These are phyloP conservation scores for Cercospora sojina DNA, from an alignment of 2,329 filamentous ascomycete genomes.

Conservation along the genomic window DNA sequence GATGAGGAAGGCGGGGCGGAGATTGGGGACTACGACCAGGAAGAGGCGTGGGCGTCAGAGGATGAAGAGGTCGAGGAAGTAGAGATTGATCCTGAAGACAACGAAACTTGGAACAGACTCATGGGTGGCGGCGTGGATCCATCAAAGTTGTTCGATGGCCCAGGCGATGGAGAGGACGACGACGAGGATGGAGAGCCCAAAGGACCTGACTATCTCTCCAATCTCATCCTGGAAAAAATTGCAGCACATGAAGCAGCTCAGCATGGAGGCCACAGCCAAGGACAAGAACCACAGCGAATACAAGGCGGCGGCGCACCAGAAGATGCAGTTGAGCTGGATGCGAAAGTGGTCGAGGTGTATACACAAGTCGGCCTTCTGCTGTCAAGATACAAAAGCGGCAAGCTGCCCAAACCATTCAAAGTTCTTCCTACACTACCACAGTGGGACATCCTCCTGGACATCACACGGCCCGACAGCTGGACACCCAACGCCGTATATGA, in stretches of 20 bases:
- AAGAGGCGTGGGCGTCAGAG: slow-evolving; percentile 72
- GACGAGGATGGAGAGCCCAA: slow-evolving; percentile 34
- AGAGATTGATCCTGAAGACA: slow-evolving; percentile 83
- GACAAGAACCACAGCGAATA: slow-evolving; percentile 58
- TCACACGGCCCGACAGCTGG: slow-evolving; percentile 78
- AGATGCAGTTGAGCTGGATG: slow-evolving; percentile 81
- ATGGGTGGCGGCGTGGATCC: slow-evolving; percentile 69
- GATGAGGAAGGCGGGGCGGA: slow-evolving; percentile 56
- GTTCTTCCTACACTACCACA: slow-evolving; percentile 88
- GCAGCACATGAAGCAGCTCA: slow-evolving; percentile 79
- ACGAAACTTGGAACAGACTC: slow-evolving; percentile 89
- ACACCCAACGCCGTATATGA: slow-evolving; percentile 82
- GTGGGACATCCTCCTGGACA: slow-evolving; percentile 83
- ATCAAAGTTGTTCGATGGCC: slow-evolving; percentile 63
- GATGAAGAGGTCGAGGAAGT: slow-evolving; percentile 62
- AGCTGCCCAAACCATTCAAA: slow-evolving; percentile 96
- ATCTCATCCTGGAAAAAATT: slow-evolving; percentile 92
- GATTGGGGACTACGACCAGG: slow-evolving; percentile 50
- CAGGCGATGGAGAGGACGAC: slow-evolving; percentile 54
- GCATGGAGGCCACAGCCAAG: slow-evolving; percentile 50
- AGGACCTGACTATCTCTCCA: slow-evolving; percentile 69
- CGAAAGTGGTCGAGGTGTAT: slow-evolving; percentile 92
- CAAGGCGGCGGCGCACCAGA: slow-evolving; percentile 60
- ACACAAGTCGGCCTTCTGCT: slow-evolving; percentile 88
- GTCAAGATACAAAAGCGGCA: slow-evolving; percentile 92